Conservation (phyloP, 139 green algal species). For the Nannochloris sp. region DNA sequence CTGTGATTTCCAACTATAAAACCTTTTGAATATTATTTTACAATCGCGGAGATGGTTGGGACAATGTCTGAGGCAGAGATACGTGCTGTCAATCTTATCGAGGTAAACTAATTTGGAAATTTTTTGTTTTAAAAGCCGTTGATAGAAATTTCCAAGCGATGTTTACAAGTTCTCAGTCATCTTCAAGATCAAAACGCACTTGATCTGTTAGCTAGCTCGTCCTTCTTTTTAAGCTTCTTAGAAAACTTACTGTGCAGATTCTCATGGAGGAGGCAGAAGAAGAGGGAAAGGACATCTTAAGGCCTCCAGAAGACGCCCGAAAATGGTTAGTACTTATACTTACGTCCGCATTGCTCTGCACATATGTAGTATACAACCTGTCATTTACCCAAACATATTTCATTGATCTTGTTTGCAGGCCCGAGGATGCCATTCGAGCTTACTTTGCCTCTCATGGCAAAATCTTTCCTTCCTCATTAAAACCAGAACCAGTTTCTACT, state of each 20-base stretch:
- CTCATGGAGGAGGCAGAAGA: conserved; percentile 30
- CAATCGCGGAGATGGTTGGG: no score
- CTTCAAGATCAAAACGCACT: neutral
- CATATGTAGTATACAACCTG: no score
- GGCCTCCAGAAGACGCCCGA: conserved; percentile 3
- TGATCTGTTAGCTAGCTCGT: neutral
- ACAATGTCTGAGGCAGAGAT: conserved; percentile 6
- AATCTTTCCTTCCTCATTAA: neutral
- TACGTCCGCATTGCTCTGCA: no score
- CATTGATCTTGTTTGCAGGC: conserved; percentile 11
- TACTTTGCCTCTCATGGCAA: conserved; percentile 13
- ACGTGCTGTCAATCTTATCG: conserved; percentile 28
- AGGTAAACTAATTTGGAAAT: conserved; percentile 8
- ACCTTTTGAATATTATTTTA: no score
- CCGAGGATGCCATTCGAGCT: conserved; percentile 22
- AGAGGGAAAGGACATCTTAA: neutral
- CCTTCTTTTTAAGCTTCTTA: neutral
- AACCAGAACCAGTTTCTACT: neutral
- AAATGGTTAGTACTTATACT: no score
- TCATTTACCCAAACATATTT: no score
- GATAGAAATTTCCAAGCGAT: neutral
- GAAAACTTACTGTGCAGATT: conserved; percentile 10
- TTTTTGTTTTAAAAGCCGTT: neutral
- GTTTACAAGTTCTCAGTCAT: no score
- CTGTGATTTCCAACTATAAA: no score